Evolutionary conservation across 768 basidiomycete genomes (phyloP), one percentile per base, ranked within the genome.

Genomic region (Termitomyces titanicus): DNA sequence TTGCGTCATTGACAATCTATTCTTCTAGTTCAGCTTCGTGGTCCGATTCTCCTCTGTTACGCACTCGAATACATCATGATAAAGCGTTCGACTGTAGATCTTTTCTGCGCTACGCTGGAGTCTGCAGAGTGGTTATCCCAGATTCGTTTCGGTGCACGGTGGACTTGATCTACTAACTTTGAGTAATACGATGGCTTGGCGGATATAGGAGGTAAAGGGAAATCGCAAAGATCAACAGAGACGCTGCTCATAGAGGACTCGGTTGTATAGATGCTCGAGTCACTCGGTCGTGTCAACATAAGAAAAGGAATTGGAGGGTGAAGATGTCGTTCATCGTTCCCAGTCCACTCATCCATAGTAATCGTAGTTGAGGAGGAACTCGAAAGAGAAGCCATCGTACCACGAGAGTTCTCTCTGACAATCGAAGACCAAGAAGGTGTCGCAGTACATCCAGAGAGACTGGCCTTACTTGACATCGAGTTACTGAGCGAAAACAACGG

Each of bases 181-280:
- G 53, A 47, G 34, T 57, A 61, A 44, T 60, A 60, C 24, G 60
- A 47, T 4, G 56, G 58, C 24, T 65, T 59, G 37, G 65, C 42
- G 29, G 60, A 59, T 34, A 55, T 50, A 24, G 76, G 79, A 1
- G 79, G 79, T 2, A 71, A 61, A 15, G 79, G 79, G 63, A 82
- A 81, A 47, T 78, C 74, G 58, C 72, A 68, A 46, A 82, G 65
- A 56, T 78, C 68, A 20, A 80, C 64, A 0, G 73, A 73, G n/a
- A 66, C 56, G 39, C 68, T 74, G 59, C 74, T 80, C 5, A 69
- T 63, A 25, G 63, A 70, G n/a, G 70, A 75, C 25, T 57, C 66
- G 13, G 75, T 50, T 24, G 71, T 72, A 15, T 59, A 54, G 11
- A 72, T 56, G 48, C 66, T 72, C 18, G 65, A 63, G 17, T 63